Percentiles rank a stretch among this genome's conserved stretches.
Conservation (phyloP, 2,329 filamentous ascomycete species). For the Pseudocercospora ulei region DNA sequence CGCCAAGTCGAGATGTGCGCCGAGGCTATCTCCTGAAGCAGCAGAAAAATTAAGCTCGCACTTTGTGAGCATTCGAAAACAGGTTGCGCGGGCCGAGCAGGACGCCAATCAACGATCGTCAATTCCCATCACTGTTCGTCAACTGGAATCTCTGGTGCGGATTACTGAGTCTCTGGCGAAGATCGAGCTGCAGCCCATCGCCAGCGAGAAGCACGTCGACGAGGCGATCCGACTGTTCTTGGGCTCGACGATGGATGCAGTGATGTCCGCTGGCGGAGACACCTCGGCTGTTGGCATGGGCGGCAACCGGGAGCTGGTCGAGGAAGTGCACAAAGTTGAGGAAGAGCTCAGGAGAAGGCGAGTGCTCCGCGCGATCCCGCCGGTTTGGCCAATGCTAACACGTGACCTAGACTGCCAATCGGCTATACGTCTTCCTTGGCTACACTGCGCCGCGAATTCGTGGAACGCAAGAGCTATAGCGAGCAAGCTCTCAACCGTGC, state of each 20-base stretch:
- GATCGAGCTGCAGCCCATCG: conserved; percentile 71
- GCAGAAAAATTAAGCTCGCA: conserved; percentile 94
- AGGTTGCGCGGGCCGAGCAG: conserved; percentile 83
- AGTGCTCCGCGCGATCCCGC: background rate
- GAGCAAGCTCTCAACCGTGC: conserved; percentile 79
- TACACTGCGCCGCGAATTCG: conserved; percentile 79
- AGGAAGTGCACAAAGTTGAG: conserved; percentile 79
- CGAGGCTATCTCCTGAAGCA: conserved; percentile 77
- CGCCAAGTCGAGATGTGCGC: conserved; percentile 91
- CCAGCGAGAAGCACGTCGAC: conserved; percentile 84
- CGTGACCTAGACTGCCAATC: conserved; percentile 56
- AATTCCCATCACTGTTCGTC: conserved; percentile 94
- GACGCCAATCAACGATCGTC: conserved; percentile 83
- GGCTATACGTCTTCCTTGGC: conserved; percentile 90
- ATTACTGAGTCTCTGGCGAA: conserved; percentile 96
- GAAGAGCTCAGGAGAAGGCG: conserved; percentile 69
- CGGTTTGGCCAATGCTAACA: conserved; percentile 11
- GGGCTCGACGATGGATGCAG: conserved; percentile 94
- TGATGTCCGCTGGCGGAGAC: conserved; percentile 41
- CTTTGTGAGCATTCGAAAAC: conserved; percentile 89
- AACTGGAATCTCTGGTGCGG: conserved; percentile 92
- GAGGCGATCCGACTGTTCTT: conserved; percentile 96
- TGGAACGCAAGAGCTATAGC: conserved; percentile 79
- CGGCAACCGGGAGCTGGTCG: conserved; percentile 78
- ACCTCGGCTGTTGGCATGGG: conserved; percentile 70